Evolutionary conservation across 2,329 filamentous ascomycete genomes (phyloP), one percentile per base, ranked within the genome.

Genomic region (Chrysosporium keratinophilum): DNA sequence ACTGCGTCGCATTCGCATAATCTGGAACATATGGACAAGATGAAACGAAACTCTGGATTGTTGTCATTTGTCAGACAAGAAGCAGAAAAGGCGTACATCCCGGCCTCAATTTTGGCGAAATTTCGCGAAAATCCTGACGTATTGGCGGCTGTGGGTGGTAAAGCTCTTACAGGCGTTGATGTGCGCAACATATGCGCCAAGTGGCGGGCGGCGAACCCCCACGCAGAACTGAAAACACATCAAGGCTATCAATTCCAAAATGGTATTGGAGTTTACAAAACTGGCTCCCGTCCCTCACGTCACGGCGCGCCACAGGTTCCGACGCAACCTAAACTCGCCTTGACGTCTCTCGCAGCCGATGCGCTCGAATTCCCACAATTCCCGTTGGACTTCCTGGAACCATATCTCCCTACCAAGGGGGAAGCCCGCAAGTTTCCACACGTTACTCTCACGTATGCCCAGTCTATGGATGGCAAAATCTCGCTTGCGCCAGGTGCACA

Each of bases 361-460:
- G 69, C 69, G n/a, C 59, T 74, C 45, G 60, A 65, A 19, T 78
- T 78, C 57, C 71, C 77, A 10, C 60, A 65, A 12, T 66, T 71
- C 41, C 63, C 73, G 3, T 64, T 74, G 42, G 63, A 68, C 4
- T 77, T 76, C 49, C 67, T 82, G 41, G 67, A 72, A 34, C 69
- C 74, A 11, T 81, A 80, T 64, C 67, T 82, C 15, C 76, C 76
- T n/a, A 60, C 59, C 11, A 56, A 61, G 33, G 60, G 63, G 47
- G 64, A 65, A 41, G 64, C 57, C 41, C 64, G 66, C 39, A 60
- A 63, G 39, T 65, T 75, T 20, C 78, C 77, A 5, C 76, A 77
- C 65, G 78, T 88, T 48, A 96, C 90, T 1, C 76, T 96, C 40
- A 96, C 91, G 11, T 97, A 90, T 69, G 91, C 93, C 19, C 85